Conservation (phyloP, 2,329 filamentous ascomycete genomes). For the Calonectria hongkongensis region DNA sequence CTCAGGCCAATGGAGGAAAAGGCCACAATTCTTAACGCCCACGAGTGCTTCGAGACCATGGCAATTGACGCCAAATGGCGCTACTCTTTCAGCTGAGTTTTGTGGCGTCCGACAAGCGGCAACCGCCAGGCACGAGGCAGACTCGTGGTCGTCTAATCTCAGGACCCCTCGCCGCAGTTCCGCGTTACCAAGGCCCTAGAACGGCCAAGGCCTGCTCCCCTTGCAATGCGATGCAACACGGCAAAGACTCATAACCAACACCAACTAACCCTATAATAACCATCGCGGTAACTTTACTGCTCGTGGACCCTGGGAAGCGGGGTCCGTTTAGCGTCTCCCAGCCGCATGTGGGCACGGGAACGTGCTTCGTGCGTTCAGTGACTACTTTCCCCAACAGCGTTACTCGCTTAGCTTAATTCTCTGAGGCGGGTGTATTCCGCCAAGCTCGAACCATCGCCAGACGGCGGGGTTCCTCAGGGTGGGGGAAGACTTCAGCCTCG, state of each 20-base stretch:
- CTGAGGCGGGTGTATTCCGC: slow-evolving; percentile 4
- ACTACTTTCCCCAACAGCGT: slow-evolving; percentile 6
- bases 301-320: slow-evolving; percentile 19
- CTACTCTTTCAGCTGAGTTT: slow-evolving; percentile 52
- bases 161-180: slow-evolving; percentile 16
- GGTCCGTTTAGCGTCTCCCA: slow-evolving; percentile 20
- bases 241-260: slow-evolving; percentile 19
- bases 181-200: slow-evolving; percentile 24
- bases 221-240: neutral
- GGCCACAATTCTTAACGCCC: slow-evolving; percentile 25
- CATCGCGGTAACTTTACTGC: slow-evolving; percentile 23
- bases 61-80: slow-evolving; percentile 43
- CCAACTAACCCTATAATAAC: slow-evolving; percentile 1
- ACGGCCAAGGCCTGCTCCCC: neutral
- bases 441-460: neutral
- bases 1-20: slow-evolving; percentile 11
- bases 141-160: slow-evolving; percentile 37
- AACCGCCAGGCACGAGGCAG: slow-evolving; percentile 41
- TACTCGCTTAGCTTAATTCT: slow-evolving; percentile 31
- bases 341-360: slow-evolving; percentile 7
- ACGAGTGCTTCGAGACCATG: slow-evolving; percentile 18
- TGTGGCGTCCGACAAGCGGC: slow-evolving; percentile 43
- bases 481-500: slow-evolving; percentile 16
- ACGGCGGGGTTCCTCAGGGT: slow-evolving; percentile 15
- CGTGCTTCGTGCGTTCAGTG: neutral